A percentile compares a stretch with the other conserved stretches of the same genome.
phyloP scores from a whole-genome alignment of 371 early-diverging fungal species.

The Racocetra persica region DNA sequence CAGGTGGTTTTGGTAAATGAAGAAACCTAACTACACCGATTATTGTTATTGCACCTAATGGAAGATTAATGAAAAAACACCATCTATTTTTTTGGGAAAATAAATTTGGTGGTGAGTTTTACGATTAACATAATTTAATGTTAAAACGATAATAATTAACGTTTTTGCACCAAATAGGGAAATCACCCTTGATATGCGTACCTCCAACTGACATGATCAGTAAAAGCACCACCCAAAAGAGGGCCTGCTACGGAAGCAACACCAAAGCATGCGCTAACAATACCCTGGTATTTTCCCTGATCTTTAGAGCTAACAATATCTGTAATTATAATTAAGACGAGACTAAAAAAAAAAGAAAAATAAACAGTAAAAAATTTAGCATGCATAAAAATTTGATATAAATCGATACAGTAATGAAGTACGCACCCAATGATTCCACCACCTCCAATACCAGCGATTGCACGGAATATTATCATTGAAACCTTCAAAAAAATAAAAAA shows the following conservation, averaged over 20 bases:
- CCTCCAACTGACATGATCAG: slow-evolving; percentile 56
- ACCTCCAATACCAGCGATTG: slow-evolving; percentile 85
- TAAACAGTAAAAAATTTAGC: neutral
- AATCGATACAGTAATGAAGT: neutral
- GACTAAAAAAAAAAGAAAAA: slow-evolving; percentile 19
- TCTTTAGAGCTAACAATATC: slow-evolving; percentile 8
- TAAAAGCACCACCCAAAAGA: slow-evolving; percentile 75
- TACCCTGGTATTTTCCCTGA: slow-evolving; percentile 46
- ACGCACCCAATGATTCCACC: slow-evolving; percentile 63
- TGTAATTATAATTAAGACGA: slow-evolving; percentile 20
- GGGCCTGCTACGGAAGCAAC: slow-evolving; percentile 78
- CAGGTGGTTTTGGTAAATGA: slow-evolving; percentile 48
- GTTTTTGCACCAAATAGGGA: slow-evolving; percentile 59
- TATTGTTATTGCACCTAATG: slow-evolving; percentile 46
- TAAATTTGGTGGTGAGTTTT: slow-evolving; percentile 38
- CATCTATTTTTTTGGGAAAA: slow-evolving; percentile 36
- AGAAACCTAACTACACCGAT: slow-evolving; percentile 48
- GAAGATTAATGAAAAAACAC: slow-evolving; percentile 59
- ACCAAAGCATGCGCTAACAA: slow-evolving; percentile 61
- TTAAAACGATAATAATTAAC: slow-evolving; percentile 57
- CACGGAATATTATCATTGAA: slow-evolving; percentile 77
- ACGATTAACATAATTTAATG: no score
- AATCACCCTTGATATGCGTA: slow-evolving; percentile 59
- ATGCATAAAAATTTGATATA: neutral
- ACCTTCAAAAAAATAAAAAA: slow-evolving; percentile 56